Evolutionary conservation across 495 filamentous ascomycete species (phyloP).

Genomic region (Astrocystis sublimbata): DNA sequence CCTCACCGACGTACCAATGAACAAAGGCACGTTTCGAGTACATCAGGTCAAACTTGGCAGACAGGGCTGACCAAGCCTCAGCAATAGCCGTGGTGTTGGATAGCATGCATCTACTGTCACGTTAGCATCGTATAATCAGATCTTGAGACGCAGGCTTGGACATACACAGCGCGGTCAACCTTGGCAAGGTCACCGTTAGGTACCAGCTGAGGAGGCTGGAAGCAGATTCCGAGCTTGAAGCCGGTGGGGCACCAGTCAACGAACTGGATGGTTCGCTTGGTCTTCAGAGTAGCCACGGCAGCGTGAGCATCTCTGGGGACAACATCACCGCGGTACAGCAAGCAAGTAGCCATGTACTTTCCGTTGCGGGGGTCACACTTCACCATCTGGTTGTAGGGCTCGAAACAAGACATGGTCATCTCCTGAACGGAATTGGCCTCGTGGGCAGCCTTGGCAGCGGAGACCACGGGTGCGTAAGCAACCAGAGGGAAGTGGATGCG

Average conservation of each 20-base stretch:
- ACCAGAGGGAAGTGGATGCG: conserved; percentile 99
- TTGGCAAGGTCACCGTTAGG: conserved; percentile 96
- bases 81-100: conserved; percentile 99
- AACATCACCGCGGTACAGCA: conserved; percentile 98
- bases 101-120: conserved; percentile 78
- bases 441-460: conserved; percentile 88
- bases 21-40: conserved; percentile 99
- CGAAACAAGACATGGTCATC: conserved; percentile 85
- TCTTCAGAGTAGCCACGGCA: conserved; percentile 94
- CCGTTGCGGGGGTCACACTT: conserved; percentile 98
- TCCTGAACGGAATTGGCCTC: conserved; percentile 90
- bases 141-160: conserved; percentile 27
- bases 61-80: conserved; percentile 96
- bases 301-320: conserved; percentile 91
- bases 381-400: conserved; percentile 92
- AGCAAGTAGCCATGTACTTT: conserved; percentile 99
- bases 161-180: conserved; percentile 96
- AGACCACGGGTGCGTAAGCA: conserved; percentile 92
- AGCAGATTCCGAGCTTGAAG: conserved; percentile 99
- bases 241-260: conserved; percentile 99
- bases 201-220: conserved; percentile 91
- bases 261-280: conserved; percentile 97
- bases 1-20: conserved; percentile 99
- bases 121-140: conserved; percentile 27
- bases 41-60: conserved; percentile 99